Evolutionary conservation across 306 rosid species (phyloP).

Genomic region (Astragalus glycyphyllos): DNA sequence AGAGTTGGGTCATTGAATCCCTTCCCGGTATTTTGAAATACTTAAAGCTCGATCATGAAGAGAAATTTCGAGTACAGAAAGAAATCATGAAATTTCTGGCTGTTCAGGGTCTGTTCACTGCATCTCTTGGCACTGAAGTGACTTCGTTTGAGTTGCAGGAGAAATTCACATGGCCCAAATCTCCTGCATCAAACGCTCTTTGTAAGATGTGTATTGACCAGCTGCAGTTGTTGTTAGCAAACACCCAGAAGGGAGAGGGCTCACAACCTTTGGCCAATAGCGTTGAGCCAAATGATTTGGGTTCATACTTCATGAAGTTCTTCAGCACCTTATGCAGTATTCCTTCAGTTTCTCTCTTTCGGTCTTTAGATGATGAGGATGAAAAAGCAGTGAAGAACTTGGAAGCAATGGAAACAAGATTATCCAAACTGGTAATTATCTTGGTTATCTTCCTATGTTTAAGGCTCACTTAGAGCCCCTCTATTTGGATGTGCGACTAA

Average conservation of each 20-base stretch:
- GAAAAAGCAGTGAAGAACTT: conserved; percentile 67
- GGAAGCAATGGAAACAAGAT: conserved; percentile 67
- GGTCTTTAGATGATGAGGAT: conserved; percentile 71
- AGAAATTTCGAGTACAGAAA: conserved; percentile 71
- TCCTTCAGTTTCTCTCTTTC: conserved; percentile 89
- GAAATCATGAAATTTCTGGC: conserved; percentile 91
- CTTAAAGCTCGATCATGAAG: conserved; percentile 69
- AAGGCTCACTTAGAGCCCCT: neutral
- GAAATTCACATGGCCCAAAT: conserved; percentile 94
- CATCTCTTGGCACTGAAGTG: conserved; percentile 92
- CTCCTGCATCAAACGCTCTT: conserved; percentile 79
- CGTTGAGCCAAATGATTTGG: conserved; percentile 76
- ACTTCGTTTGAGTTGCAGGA: conserved; percentile 92
- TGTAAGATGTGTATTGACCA: conserved; percentile 91
- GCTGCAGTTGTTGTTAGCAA: conserved; percentile 78
- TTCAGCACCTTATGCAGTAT: conserved; percentile 77
- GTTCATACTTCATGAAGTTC: conserved; percentile 88
- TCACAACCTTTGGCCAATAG: conserved; percentile 51
- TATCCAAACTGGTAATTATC: conserved; percentile 69
- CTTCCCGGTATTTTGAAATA: conserved; percentile 77
- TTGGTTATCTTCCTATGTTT: neutral
- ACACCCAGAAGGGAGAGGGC: conserved; percentile 85
- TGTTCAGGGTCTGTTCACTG: conserved; percentile 89
- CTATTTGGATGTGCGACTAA: neutral
- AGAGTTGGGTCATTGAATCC: conserved; percentile 92